Conservation (phyloP, 441 rosid species). For the Erodium texanum region DNA sequence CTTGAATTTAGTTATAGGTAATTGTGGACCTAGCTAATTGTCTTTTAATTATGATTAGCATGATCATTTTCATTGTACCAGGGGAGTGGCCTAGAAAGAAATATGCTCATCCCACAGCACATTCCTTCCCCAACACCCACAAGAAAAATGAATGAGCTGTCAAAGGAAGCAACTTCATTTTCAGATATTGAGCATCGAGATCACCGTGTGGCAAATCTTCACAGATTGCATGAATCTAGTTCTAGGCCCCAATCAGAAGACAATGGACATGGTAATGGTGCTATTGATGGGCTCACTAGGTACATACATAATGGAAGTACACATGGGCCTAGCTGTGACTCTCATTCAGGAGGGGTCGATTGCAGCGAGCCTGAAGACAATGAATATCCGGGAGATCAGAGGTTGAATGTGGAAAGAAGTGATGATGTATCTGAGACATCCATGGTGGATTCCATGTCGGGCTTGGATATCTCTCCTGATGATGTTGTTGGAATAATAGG, state of each 20-base stretch:
- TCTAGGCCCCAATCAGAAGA: conserved; percentile 18
- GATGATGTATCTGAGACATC: not conserved
- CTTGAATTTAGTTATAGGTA: too few species aligned
- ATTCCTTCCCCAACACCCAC: conserved; percentile 24
- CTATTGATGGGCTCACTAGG: too few species aligned
- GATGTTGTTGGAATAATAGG: conserved; percentile 20
- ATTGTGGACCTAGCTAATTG: not conserved
- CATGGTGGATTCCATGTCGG: conserved; percentile 13
- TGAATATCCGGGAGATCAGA: conserved; percentile 7
- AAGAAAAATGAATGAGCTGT: conserved; percentile 19
- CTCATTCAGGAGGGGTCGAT: too few species aligned
- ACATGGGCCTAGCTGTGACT: too few species aligned
- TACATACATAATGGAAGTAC: too few species aligned
- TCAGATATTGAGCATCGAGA: conserved; percentile 18
- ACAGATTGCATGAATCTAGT: conserved; percentile 12
- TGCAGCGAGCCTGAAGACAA: not conserved
- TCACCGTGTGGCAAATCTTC: conserved; percentile 14
- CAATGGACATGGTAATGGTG: not conserved
- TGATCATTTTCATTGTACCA: conserved; percentile 19
- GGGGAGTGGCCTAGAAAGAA: conserved; percentile 41
- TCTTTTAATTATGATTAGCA: not conserved
- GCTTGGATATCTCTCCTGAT: conserved; percentile 9
- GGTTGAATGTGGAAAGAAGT: conserved; percentile 2
- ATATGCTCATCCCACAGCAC: conserved; percentile 21
- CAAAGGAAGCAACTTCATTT: conserved; percentile 8